A percentile compares a stretch with the other conserved stretches of the same genome.
phyloP scores from a whole-genome alignment of 768 basidiomycete species.

The Boletus rubescentipes region DNA sequence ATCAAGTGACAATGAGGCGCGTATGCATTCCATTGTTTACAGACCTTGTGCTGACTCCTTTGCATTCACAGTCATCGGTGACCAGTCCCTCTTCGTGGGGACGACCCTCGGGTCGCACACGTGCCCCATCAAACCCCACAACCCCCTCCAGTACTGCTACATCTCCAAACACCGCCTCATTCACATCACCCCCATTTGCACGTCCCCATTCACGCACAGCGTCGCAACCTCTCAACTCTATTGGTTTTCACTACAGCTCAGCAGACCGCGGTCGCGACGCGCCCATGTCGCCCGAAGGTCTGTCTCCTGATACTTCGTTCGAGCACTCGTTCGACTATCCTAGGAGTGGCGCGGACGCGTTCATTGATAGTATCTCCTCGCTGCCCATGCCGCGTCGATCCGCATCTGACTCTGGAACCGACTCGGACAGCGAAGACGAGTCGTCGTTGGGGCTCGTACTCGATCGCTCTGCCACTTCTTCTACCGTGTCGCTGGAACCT shows the following conservation, averaged over 20 bases:
- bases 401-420: conserved; percentile 44
- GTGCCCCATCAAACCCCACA: conserved; percentile 73
- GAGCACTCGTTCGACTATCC: conserved; percentile 40
- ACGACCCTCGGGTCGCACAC: conserved; percentile 47
- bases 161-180: conserved; percentile 43
- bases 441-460: conserved; percentile 55
- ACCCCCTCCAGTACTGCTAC: conserved; percentile 31
- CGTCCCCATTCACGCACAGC: conserved; percentile 68
- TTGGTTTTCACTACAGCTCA: conserved; percentile 44
- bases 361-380: conserved; percentile 49
- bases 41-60: not conserved
- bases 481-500: conserved; percentile 69
- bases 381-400: conserved; percentile 55
- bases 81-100: conserved; percentile 46
- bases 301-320: conserved; percentile 37
- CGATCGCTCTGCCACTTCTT: conserved; percentile 57
- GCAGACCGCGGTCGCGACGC: conserved; percentile 36
- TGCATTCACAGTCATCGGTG: conserved; percentile 30
- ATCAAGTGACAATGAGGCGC: conserved; percentile 73
- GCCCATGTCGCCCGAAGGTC: conserved; percentile 26
- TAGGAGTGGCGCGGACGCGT: conserved; percentile 36
- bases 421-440: conserved; percentile 49
- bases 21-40: conserved; percentile 17
- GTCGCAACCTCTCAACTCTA: conserved; percentile 44
- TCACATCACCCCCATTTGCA: conserved; percentile 46